A percentile compares a stretch with the other conserved stretches of the same genome.
These are phyloP conservation scores for Claviceps humidiphila DNA, from an alignment of 2,329 filamentous ascomycete species.

Conservation along the genomic window DNA sequence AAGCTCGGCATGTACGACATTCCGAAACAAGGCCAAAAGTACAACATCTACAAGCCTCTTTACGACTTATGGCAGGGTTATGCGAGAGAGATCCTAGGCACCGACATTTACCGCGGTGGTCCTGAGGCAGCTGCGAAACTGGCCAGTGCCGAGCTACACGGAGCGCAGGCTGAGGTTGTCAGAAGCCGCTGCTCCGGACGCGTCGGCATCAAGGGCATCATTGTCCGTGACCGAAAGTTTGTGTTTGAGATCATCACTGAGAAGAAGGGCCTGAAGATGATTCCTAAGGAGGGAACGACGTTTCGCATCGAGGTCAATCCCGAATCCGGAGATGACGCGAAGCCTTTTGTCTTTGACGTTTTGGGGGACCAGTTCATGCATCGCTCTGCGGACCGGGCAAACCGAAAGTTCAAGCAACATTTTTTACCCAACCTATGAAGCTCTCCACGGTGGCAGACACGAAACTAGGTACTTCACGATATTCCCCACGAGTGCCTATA, in stretches of 20 bases:
- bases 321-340: slow-evolving; percentile 11
- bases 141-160: slow-evolving; percentile 80
- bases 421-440: slow-evolving; percentile 34
- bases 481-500: not conserved
- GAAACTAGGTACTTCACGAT: too few relatives aligned
- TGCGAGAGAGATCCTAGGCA: slow-evolving; percentile 65
- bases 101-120: slow-evolving; percentile 42
- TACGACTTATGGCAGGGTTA: slow-evolving; percentile 74
- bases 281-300: slow-evolving; percentile 83
- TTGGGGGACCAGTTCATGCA: slow-evolving; percentile 79
- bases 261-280: slow-evolving; percentile 55
- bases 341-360: slow-evolving; percentile 61
- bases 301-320: slow-evolving; percentile 62
- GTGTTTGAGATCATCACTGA: slow-evolving; percentile 73
- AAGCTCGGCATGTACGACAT: slow-evolving; percentile 61
- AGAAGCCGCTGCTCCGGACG: slow-evolving; percentile 67
- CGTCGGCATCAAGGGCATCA: slow-evolving; percentile 74
- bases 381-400: slow-evolving; percentile 71
- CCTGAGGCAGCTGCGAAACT: slow-evolving; percentile 57
- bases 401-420: slow-evolving; percentile 82
- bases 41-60: slow-evolving; percentile 64
- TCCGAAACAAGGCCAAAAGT: slow-evolving; percentile 47
- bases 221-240: slow-evolving; percentile 77
- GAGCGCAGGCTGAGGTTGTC: slow-evolving; percentile 70
- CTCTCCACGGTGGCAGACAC: not conserved